Evolutionary conservation across 2,329 filamentous ascomycete species (phyloP).

Genomic region (Diplodia seriata): DNA sequence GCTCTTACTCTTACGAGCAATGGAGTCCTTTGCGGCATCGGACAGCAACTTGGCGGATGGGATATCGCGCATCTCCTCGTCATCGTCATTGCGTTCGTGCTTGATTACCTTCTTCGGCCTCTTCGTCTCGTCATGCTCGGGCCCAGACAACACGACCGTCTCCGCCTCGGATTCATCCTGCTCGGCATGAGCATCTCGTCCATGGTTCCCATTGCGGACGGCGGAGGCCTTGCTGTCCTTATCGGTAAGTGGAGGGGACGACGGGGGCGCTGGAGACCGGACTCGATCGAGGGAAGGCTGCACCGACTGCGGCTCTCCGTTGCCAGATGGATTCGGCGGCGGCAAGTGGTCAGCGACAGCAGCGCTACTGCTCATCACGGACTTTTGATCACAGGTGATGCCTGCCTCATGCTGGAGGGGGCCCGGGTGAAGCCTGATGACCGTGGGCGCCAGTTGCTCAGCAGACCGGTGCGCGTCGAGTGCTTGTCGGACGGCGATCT

Average conservation of each 20-base stretch:
- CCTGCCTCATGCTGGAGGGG: conserved; percentile 34
- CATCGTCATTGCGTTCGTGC: conserved; percentile 47
- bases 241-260: conserved; percentile 32
- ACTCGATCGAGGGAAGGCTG: conserved; percentile 31
- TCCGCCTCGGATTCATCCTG: conserved; percentile 58
- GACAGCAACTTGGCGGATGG: conserved; percentile 13
- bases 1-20: conserved; percentile 17
- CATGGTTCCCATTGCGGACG: conserved; percentile 31
- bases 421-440: conserved; percentile 27
- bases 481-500: conserved; percentile 24
- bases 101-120: conserved; percentile 47
- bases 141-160: conserved; percentile 54
- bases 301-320: conserved; percentile 32
- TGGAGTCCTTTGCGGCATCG: conserved; percentile 4
- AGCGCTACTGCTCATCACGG: conserved; percentile 35
- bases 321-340: conserved; percentile 33
- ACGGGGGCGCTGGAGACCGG: conserved; percentile 28
- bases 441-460: conserved; percentile 31
- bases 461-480: conserved; percentile 33
- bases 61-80: conserved; percentile 35
- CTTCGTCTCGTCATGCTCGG: conserved; percentile 31
- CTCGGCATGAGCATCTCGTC: conserved; percentile 37
- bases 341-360: conserved; percentile 34
- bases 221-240: conserved; percentile 20
- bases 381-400: conserved; percentile 30